Conservation (phyloP, 1,139 yeast species). For the Blastobotrys apis region DNA sequence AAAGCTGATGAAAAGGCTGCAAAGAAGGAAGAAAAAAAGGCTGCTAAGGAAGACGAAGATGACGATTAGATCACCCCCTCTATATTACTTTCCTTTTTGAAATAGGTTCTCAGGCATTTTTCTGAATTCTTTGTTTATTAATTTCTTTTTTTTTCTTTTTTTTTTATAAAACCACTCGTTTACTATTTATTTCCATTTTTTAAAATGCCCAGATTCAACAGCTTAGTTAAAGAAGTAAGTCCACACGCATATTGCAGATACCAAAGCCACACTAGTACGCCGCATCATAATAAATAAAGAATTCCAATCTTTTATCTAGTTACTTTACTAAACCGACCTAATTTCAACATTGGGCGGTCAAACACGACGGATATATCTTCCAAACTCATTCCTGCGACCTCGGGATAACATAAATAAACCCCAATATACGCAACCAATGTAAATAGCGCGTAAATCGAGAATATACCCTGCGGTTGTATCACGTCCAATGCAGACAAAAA, state of each 20-base stretch:
- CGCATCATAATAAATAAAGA: too few relatives aligned
- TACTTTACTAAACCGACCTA: constrained; percentile 6
- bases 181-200: too few relatives aligned
- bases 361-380: constrained; percentile 44
- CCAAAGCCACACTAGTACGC: too few relatives aligned
- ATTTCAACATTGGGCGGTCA: constrained; percentile 8
- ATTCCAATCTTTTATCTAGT: background rate
- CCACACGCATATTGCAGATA: too few relatives aligned
- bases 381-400: constrained; percentile 44
- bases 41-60: background rate
- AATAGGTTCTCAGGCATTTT: too few relatives aligned
- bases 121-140: too few relatives aligned
- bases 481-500: constrained; percentile 38
- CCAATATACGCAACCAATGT: constrained; percentile 42
- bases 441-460: constrained; percentile 38
- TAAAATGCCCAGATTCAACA: background rate
- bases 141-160: too few relatives aligned
- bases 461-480: constrained; percentile 37
- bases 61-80: too few relatives aligned
- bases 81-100: too few relatives aligned
- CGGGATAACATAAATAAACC: constrained; percentile 44
- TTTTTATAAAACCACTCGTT: too few relatives aligned
- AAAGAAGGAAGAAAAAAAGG: background rate
- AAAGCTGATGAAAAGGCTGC: background rate
- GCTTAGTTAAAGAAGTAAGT: too few relatives aligned